phyloP scores from a whole-genome alignment of 2,329 filamentous ascomycete species.

The Colletotrichum sp. region DNA sequence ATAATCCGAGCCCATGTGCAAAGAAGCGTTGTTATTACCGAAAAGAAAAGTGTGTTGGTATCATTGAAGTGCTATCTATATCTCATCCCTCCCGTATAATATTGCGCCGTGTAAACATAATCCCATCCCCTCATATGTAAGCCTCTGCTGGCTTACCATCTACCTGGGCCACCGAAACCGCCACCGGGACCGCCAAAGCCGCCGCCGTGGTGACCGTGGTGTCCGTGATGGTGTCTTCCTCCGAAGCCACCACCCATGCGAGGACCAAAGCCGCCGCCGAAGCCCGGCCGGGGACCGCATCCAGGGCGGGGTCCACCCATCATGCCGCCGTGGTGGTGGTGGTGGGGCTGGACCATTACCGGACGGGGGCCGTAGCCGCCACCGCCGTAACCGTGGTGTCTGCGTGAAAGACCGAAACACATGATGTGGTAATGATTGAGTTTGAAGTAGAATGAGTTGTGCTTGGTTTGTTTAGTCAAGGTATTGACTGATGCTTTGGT shows the following conservation, averaged over 20 bases:
- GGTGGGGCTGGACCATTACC: neutral
- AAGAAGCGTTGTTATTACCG: fast-evolving
- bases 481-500: neutral
- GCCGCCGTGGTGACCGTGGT: neutral
- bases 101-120: neutral
- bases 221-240: neutral
- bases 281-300: neutral
- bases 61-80: neutral
- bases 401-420: conserved; percentile 15
- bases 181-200: neutral
- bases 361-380: conserved; percentile 2
- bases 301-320: neutral
- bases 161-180: neutral
- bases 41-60: neutral
- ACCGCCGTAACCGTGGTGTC: neutral
- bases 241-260: neutral
- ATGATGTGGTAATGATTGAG: too few relatives aligned
- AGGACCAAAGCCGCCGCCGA: neutral
- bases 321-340: conserved; percentile 16
- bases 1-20: fast-evolving
- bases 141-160: neutral
- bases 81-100: neutral
- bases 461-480: fast-evolving
- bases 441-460: too few relatives aligned
- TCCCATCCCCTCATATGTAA: neutral